Evolutionary conservation across 176 grass and related monocot genomes (phyloP).

Genomic region (Oryza punctata): DNA sequence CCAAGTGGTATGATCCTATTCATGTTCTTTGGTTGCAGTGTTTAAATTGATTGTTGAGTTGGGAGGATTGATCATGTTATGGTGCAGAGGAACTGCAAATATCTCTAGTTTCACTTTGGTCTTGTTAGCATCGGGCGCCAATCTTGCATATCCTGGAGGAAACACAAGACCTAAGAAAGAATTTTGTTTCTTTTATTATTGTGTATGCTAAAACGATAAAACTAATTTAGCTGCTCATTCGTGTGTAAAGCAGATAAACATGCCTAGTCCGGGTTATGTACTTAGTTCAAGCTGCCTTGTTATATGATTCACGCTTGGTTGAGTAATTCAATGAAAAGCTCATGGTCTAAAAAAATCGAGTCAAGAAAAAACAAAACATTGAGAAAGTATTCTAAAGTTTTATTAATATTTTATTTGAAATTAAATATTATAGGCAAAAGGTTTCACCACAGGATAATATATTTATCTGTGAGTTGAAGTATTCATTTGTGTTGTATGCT

Average conservation of each 20-base stretch:
- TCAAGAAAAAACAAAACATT: background rate
- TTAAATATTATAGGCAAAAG: constrained; percentile 20
- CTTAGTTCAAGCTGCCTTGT: too few species aligned
- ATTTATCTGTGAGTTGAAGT: constrained; percentile 18
- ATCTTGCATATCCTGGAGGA: background rate
- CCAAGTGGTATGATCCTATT: too few species aligned
- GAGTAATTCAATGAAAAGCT: background rate
- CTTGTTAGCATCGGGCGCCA: background rate
- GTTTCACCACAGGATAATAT: constrained; percentile 17
- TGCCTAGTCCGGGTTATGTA: too few species aligned
- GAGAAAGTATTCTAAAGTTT: background rate
- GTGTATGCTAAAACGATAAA: background rate
- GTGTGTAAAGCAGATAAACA: background rate
- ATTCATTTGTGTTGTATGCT: background rate
- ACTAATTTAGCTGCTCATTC: background rate
- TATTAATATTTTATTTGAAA: background rate
- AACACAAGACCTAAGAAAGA: background rate
- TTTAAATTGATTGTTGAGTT: too few species aligned
- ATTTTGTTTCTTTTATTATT: background rate
- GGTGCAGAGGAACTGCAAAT: too few species aligned
- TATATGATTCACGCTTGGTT: background rate
- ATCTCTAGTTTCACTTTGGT: background rate
- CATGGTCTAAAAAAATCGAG: background rate
- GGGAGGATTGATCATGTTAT: too few species aligned
- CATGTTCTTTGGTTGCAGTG: too few species aligned